These are phyloP conservation scores for Pseudogymnoascus destructans DNA, from an alignment of 2,329 filamentous ascomycete genomes.

Conservation along the genomic window DNA sequence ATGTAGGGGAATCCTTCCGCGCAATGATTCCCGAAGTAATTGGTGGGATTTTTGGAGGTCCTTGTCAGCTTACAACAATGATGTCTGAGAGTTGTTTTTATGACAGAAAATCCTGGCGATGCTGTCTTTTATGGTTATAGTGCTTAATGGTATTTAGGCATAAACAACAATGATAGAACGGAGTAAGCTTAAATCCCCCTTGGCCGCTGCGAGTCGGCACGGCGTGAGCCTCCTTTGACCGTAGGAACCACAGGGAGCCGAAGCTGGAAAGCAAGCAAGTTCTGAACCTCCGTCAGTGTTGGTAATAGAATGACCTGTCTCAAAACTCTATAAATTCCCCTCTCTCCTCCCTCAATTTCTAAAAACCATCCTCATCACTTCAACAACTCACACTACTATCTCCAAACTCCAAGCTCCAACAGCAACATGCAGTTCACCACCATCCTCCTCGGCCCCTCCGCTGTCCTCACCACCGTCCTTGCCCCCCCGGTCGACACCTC, in stretches of 20 bases:
- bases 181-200: background rate
- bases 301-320: background rate
- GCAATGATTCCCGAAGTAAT: background rate
- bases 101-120: background rate
- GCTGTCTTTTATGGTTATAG: background rate
- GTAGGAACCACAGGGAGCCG: too few species aligned
- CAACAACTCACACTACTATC: background rate
- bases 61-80: background rate
- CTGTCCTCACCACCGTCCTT: background rate
- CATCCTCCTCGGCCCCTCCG: background rate
- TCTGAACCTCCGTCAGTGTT: background rate
- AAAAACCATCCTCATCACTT: background rate
- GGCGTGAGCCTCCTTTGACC: background rate
- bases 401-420: background rate
- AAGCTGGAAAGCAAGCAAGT: background rate
- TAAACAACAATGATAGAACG: background rate
- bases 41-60: background rate
- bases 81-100: background rate
- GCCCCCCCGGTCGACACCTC: background rate
- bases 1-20: background rate
- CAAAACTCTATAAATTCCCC: background rate
- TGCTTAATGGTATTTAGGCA: background rate
- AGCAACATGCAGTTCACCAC: background rate
- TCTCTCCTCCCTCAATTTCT: background rate
- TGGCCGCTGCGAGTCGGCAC: background rate